phyloP scores from a whole-genome alignment of 192 early-diverging fungal genomes.

The Gonapodya prolifera region DNA sequence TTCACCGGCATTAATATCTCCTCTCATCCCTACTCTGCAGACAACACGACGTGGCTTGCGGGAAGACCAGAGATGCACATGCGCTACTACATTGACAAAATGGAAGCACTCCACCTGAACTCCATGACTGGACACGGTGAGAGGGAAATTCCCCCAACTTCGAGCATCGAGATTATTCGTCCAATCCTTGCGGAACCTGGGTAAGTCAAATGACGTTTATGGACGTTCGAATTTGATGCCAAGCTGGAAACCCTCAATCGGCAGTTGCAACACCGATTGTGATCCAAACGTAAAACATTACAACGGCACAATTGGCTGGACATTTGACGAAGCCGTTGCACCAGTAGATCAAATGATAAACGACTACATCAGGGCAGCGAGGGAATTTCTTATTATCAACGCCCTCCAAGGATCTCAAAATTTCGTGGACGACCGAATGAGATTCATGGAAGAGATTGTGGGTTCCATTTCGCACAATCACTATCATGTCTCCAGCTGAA shows the following conservation, averaged over 20 bases:
- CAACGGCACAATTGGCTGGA: background rate
- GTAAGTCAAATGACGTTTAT: background rate
- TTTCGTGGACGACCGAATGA: background rate
- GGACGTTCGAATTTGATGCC: background rate
- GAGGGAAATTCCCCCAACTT: background rate
- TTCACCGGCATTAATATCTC: too few relatives aligned
- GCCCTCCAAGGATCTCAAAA: background rate
- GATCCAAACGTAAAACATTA: background rate
- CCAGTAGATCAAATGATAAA: background rate
- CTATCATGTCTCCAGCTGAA: too few relatives aligned
- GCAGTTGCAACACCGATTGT: background rate
- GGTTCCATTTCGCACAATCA: too few relatives aligned
- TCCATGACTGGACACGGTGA: background rate
- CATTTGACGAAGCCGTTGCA: background rate
- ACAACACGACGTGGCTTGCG: background rate
- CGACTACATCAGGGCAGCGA: background rate
- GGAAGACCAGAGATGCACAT: background rate
- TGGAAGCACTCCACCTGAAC: background rate
- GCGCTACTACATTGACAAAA: background rate
- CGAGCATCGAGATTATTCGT: background rate
- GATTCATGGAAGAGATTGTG: background rate
- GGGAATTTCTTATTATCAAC: background rate
- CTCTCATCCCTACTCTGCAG: too few relatives aligned
- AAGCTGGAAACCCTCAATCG: background rate
- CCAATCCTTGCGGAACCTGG: background rate